These are phyloP conservation scores for Zizania palustris DNA, from an alignment of 202 grass and related monocot species.

Conservation along the genomic window DNA sequence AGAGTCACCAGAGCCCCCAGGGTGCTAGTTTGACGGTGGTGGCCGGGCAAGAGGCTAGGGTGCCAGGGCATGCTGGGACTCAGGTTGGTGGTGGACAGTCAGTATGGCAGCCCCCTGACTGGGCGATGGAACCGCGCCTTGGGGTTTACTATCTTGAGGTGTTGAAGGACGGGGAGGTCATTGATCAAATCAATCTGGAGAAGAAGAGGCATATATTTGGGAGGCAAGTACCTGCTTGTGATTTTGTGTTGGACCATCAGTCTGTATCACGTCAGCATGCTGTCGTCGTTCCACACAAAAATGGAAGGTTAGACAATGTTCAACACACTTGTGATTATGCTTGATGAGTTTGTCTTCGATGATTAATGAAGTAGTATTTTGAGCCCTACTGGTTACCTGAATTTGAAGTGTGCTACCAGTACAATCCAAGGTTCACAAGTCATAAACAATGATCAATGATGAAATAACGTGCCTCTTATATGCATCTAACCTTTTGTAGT, in stretches of 20 bases:
- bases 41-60: slow-evolving; percentile 30
- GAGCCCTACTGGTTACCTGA: slow-evolving; percentile 13
- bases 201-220: slow-evolving; percentile 93
- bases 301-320: slow-evolving; percentile 73
- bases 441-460: background rate
- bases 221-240: slow-evolving; percentile 80
- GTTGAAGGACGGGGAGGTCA: slow-evolving; percentile 78
- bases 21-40: slow-evolving; percentile 26
- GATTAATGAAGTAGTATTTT: background rate
- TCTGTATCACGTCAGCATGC: slow-evolving; percentile 97
- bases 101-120: slow-evolving; percentile 84
- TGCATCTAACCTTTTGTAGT: slow-evolving; percentile 2
- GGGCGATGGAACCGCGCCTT: slow-evolving; percentile 72
- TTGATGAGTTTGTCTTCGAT: background rate
- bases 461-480: slow-evolving; percentile 11
- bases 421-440: background rate
- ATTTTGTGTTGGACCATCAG: slow-evolving; percentile 94
- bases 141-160: slow-evolving; percentile 95
- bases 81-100: slow-evolving; percentile 92
- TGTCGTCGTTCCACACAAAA: slow-evolving; percentile 86
- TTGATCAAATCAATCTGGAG: slow-evolving; percentile 84
- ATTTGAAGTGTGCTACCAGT: slow-evolving; percentile 1
- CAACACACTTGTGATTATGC: background rate
- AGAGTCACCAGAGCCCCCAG: slow-evolving; percentile 38
- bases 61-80: slow-evolving; percentile 42